A percentile compares a stretch with the other conserved stretches of the same genome.
Evolutionary conservation across 768 basidiomycete species (phyloP).

Genomic region (Artomyces pyxidatus): DNA sequence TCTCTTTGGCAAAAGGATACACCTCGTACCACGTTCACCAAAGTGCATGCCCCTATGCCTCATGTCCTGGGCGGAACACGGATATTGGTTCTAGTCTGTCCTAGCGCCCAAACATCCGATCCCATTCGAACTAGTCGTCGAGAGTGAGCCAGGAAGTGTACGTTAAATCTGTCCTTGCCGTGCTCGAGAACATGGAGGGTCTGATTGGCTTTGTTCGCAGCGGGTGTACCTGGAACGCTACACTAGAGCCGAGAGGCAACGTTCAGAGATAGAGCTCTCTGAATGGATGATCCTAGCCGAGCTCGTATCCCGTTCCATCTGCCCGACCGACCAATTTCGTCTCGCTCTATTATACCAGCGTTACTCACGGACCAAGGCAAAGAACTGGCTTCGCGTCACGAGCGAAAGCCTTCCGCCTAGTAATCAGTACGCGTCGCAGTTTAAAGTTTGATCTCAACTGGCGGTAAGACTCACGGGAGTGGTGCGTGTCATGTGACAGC

Average conservation of each 20-base stretch:
- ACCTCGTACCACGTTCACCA: conserved; percentile 23
- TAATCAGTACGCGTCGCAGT: background rate
- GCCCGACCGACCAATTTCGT: background rate
- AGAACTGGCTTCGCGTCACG: conserved; percentile 18
- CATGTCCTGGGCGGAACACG: conserved; percentile 17
- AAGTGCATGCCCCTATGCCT: conserved; percentile 22
- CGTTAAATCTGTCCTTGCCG: background rate
- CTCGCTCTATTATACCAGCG: no score
- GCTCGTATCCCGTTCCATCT: conserved; percentile 13
- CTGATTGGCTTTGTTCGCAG: conserved; percentile 6
- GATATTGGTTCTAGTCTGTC: conserved; percentile 26
- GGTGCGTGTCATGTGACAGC: conserved; percentile 20
- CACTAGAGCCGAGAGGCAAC: conserved; percentile 12
- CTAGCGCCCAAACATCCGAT: conserved; percentile 5
- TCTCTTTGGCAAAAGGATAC: conserved; percentile 9
- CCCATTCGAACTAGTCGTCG: conserved; percentile 23
- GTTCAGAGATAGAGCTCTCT: conserved; percentile 22
- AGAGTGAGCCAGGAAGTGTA: conserved; percentile 18
- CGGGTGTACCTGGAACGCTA: conserved; percentile 25
- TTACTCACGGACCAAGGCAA: conserved; percentile 19
- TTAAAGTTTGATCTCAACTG: conserved; percentile 13
- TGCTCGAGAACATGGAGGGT: no score
- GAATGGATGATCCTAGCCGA: conserved; percentile 27
- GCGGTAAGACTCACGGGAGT: conserved; percentile 21
- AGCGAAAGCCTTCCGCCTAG: conserved; percentile 2